phyloP scores from a whole-genome alignment of 164 flowering plant genomes.

The Santalum album region DNA sequence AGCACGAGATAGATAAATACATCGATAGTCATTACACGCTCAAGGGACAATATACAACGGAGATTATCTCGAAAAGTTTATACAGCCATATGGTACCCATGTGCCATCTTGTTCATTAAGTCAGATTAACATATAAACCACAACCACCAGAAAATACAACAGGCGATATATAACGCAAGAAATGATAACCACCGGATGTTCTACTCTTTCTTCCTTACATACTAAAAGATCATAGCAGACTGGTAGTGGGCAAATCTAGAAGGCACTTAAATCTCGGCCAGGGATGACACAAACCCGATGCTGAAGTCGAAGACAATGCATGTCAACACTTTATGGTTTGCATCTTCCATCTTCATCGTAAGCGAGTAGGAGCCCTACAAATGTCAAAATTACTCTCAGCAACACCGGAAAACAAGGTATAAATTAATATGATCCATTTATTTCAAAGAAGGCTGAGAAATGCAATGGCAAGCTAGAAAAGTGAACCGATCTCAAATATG shows the following conservation, averaged over 20 bases:
- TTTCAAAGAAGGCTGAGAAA: too few species aligned
- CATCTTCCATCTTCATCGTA: conserved; percentile 51
- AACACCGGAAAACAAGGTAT: background rate
- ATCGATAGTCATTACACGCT: too few species aligned
- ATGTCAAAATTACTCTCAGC: background rate
- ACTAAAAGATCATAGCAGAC: background rate
- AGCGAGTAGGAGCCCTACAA: conserved; percentile 67
- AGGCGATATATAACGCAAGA: background rate
- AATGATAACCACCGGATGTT: background rate
- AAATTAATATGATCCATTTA: background rate
- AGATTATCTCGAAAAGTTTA: too few species aligned
- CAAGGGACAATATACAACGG: too few species aligned
- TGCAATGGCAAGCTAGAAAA: background rate
- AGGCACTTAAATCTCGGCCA: conserved; percentile 24
- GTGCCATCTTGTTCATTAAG: too few species aligned
- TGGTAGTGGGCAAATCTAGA: background rate
- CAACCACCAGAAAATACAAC: background rate
- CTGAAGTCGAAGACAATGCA: conserved; percentile 56
- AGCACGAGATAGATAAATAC: too few species aligned
- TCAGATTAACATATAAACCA: background rate
- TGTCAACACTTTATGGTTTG: conserved; percentile 32
- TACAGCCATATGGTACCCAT: too few species aligned
- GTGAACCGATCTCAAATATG: background rate
- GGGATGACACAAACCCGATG: conserved; percentile 33
- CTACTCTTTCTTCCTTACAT: background rate